phyloP scores from a whole-genome alignment of 495 filamentous ascomycete genomes.

The Beverwykella pulmonaria region DNA sequence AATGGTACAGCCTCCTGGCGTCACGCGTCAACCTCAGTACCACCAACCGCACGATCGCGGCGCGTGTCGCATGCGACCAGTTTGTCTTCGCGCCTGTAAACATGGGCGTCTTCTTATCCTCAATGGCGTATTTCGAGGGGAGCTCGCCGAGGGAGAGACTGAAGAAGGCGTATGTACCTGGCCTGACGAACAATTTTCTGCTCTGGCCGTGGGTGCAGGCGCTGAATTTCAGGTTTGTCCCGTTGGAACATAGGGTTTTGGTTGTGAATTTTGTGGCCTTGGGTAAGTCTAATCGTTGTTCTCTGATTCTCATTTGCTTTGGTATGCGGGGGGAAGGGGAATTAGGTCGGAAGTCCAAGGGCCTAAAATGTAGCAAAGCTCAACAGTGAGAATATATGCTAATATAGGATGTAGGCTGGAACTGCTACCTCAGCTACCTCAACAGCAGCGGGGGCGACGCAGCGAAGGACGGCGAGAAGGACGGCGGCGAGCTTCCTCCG shows the following conservation, averaged over 20 bases:
- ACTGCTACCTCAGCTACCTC: constrained; percentile 87
- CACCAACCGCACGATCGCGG: constrained; percentile 68
- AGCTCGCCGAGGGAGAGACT: constrained; percentile 70
- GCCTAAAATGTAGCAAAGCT: constrained; percentile 4
- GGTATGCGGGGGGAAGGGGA: no score
- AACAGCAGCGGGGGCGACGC: constrained; percentile 56
- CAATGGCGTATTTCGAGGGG: constrained; percentile 89
- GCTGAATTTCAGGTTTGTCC: constrained; percentile 88
- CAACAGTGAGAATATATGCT: background rate
- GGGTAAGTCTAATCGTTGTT: constrained; percentile 55
- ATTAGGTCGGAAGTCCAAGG: background rate
- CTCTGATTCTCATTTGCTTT: background rate
- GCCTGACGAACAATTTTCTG: constrained; percentile 82
- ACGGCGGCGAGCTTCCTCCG: constrained; percentile 1
- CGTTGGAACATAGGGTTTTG: constrained; percentile 80
- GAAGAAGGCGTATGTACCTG: constrained; percentile 63
- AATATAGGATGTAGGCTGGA: constrained; percentile 70
- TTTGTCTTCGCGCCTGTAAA: constrained; percentile 81
- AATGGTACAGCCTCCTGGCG: constrained; percentile 84
- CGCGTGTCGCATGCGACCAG: constrained; percentile 84
- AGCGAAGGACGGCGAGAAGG: constrained; percentile 1
- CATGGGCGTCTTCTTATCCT: constrained; percentile 78
- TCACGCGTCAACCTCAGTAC: constrained; percentile 64
- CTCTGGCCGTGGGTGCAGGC: constrained; percentile 92
- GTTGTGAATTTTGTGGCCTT: constrained; percentile 84